Percentiles rank a stretch among this genome's conserved stretches.
These are phyloP conservation scores for Beauveria medogensis DNA, from an alignment of 2,329 filamentous ascomycete genomes.

Conservation along the genomic window DNA sequence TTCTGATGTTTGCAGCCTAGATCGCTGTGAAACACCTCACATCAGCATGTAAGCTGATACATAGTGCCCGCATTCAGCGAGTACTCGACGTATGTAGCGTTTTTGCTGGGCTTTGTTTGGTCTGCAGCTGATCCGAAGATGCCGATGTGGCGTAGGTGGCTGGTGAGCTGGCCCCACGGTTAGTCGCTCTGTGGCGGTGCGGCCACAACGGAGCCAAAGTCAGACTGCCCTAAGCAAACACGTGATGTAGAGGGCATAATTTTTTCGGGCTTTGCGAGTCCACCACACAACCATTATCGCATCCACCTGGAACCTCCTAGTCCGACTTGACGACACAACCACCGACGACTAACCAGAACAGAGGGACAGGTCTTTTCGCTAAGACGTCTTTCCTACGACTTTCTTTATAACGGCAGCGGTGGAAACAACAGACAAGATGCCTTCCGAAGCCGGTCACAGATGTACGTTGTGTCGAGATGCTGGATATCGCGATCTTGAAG, in stretches of 20 bases:
- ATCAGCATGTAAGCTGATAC: constrained; percentile 9
- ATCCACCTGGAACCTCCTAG: constrained; percentile 14
- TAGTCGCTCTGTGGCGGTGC: constrained; percentile 6
- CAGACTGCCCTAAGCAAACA: constrained; percentile 10
- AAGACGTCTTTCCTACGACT: constrained; percentile 34
- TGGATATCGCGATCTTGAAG: not conserved
- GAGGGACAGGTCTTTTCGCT: constrained; percentile 36
- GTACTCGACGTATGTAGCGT: not conserved
- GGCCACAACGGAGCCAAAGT: not conserved
- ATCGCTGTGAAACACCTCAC: not conserved
- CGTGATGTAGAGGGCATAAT: constrained; percentile 12
- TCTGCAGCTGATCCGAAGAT: not conserved
- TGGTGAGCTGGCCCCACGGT: not conserved
- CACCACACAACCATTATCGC: constrained; percentile 15
- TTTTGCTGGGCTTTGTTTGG: not conserved
- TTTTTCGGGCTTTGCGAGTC: constrained; percentile 9
- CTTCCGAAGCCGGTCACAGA: constrained; percentile 82
- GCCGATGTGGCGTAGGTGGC: constrained; percentile 11
- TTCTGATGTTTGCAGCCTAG: not conserved
- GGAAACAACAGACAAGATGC: constrained; percentile 61
- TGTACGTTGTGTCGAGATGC: constrained; percentile 51
- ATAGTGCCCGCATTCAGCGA: not conserved
- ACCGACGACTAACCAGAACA: constrained; percentile 10
- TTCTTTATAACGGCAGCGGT: constrained; percentile 31
- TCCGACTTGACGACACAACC: constrained; percentile 13